Conservation (phyloP, 345 rosid genomes). For the Ceriops decandra region DNA sequence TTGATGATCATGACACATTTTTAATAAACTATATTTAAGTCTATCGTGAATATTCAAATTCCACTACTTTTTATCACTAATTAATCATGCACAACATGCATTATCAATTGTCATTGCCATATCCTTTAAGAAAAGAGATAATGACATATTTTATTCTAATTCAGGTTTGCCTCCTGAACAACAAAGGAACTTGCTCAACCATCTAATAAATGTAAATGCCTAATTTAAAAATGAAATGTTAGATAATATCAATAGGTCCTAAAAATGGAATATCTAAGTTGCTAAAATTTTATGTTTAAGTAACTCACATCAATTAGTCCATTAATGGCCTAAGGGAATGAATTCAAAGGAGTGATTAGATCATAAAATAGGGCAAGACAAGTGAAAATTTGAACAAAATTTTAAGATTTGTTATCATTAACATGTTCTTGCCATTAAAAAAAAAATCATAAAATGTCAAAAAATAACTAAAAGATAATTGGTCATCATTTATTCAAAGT, state of each 20-base stretch:
- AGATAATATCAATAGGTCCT: conserved; percentile 7
- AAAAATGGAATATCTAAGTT: conserved; percentile 5
- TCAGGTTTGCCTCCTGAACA: conserved; percentile 47
- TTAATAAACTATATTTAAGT: too few species aligned
- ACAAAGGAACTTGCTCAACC: conserved; percentile 73
- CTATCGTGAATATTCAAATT: conserved; percentile 18
- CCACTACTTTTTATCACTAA: conserved; percentile 31
- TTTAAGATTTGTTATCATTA: conserved; percentile 9
- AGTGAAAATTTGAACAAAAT: conserved; percentile 69
- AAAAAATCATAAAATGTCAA: background rate
- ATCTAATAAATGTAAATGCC: conserved; percentile 83
- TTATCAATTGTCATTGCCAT: conserved; percentile 50
- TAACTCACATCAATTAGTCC: conserved; percentile 87
- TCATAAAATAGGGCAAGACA: conserved; percentile 86
- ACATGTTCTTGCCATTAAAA: background rate
- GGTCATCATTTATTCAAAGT: conserved; percentile 1
- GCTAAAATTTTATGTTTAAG: conserved; percentile 14
- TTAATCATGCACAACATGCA: conserved; percentile 76
- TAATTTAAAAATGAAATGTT: conserved; percentile 22
- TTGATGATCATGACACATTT: too few species aligned
- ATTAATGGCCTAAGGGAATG: conserved; percentile 96
- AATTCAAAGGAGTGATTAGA: conserved; percentile 88
- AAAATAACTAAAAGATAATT: conserved; percentile 11
- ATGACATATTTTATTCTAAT: conserved; percentile 23
- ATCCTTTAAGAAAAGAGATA: conserved; percentile 31